Base-by-base conservation (phyloP, 2,329 filamentous ascomycete genomes). In the Dactylellina parvicollis region DNA sequence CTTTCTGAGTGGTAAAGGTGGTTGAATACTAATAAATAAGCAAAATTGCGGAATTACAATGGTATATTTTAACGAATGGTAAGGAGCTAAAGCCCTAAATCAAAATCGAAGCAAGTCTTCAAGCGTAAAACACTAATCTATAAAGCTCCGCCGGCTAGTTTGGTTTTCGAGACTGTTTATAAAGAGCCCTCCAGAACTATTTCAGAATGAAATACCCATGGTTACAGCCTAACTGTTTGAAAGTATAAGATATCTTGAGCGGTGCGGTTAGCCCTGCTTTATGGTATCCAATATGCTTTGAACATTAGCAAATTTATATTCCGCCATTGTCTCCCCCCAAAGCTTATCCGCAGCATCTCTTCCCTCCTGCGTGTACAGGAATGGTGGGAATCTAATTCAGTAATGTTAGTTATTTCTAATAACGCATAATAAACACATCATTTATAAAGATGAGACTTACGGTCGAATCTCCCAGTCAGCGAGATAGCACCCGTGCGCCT, bases 401-500 rank as follows among this genome's bases (percentile, higher is more conserved):
- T n/a, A 30, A 5, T n/a, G 42, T 38, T 9, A 61, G 2, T 20
- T 2, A 16, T 47, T 16, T 16, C 52, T 47, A 7, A 7, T 24
- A 2, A 56, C 46, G 30, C 26, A 49, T 26, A 42, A 30, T 42
- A 50, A 42, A 30, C 14, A 38, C 14, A 20, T 26, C 18, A 26
- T 50, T 4, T 20, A 47, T 18, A 36, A 7, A 32, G 40, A 4
- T 16, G 22, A 22, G 14, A 80, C 83, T 82, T 78, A 85, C 82
- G 83, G 81, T 2, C 76, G 74, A 16, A 85, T 81, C 5, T 82
- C 77, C 80, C 83, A 85, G 50, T 82, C 82, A 80, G 83, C 84
- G 0, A 86, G 40, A 69, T 83, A 85, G 46, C 82, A 83, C 0
- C 84, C 84, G 75, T 87, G 85, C 0, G 83, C 83, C 76, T 85